Evolutionary conservation across 1,284 basidiomycete species (phyloP).

Genomic region (Tilletia walkeri): DNA sequence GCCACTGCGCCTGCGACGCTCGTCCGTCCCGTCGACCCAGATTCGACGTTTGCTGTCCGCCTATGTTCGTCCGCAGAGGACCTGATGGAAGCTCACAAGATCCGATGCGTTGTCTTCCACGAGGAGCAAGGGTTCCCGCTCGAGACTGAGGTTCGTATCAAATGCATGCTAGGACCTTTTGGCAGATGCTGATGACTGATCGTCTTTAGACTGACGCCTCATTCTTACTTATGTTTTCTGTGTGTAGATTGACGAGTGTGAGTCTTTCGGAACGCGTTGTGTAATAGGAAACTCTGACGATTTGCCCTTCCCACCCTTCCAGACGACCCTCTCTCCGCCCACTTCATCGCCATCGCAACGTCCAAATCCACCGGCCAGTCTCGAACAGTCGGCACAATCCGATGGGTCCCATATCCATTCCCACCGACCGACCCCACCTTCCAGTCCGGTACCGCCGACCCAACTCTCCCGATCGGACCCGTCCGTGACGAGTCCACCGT

Average conservation of each 20-base stretch:
- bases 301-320: neutral
- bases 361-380: conserved; percentile 18
- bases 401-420: conserved; percentile 20
- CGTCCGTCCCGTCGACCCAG: neutral
- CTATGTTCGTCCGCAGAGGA: conserved; percentile 14
- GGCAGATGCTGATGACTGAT: neutral
- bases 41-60: conserved; percentile 1
- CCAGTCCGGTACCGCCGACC: neutral
- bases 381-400: conserved; percentile 15
- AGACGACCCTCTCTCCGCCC: neutral
- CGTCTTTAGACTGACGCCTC: neutral
- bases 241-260: conserved; percentile 5
- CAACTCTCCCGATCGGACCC: conserved; percentile 1
- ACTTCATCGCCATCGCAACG: neutral
- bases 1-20: neutral
- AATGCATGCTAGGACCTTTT: neutral
- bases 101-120: conserved; percentile 20
- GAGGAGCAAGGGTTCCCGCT: conserved; percentile 20
- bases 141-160: conserved; percentile 17
- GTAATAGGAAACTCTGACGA: too few species aligned
- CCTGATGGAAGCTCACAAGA: neutral
- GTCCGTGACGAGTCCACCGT: neutral
- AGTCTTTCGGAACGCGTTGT: neutral
- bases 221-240: neutral
- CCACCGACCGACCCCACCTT: neutral